Percentiles rank a stretch among this genome's conserved stretches.
Conservation (phyloP, 495 filamentous ascomycete species). For the Penicillium daleae region DNA sequence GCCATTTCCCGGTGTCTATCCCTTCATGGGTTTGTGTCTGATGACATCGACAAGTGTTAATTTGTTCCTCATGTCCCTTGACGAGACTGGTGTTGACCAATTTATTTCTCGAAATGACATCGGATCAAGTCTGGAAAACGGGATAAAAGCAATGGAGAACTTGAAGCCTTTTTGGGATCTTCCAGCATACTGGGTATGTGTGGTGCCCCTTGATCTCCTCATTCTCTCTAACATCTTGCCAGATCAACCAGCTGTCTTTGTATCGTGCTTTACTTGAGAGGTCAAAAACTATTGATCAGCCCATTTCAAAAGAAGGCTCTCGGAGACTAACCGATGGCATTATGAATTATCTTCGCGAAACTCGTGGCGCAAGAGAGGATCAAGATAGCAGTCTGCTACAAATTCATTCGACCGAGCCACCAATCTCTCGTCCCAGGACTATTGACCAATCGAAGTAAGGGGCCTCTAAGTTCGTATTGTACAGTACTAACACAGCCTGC, state of each 20-base stretch:
- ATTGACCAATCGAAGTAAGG: neutral
- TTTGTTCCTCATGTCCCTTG: neutral
- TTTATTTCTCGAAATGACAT: neutral
- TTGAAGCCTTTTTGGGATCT: neutral
- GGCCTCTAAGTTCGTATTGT: neutral
- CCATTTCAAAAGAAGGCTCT: neutral
- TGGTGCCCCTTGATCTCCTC: neutral
- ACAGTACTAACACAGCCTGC: neutral
- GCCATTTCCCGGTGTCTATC: conserved; percentile 7
- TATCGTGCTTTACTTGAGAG: neutral
- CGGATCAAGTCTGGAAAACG: neutral
- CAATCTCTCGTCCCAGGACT: neutral
- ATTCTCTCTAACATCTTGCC: neutral
- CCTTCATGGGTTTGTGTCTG: conserved; percentile 5
- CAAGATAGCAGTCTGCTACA: neutral
- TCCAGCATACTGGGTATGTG: conserved; percentile 1
- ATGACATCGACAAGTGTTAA: neutral
- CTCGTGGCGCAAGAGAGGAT: neutral
- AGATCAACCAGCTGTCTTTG: conserved; percentile 1
- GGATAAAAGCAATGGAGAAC: conserved; percentile 1
- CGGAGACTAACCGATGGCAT: conserved; percentile 2
- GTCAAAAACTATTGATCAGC: neutral
- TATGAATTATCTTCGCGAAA: conserved; percentile 6
- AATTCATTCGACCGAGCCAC: neutral
- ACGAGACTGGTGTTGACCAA: neutral